Conservation (phyloP, 164 flowering plant genomes). For the Vitis vinifera region ASM3070453v1 NC_081811.1:6420001-6420500, state of each 20-base stretch:
- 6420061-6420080: background rate
- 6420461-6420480: slow-evolving; percentile 33
- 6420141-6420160: too few species aligned
- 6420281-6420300: slow-evolving; percentile 9
- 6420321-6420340: slow-evolving; percentile 38
- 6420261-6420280: slow-evolving; percentile 19
- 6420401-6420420: slow-evolving; percentile 22
- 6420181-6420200: slow-evolving; percentile 19
- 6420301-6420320: slow-evolving; percentile 33
- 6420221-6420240: slow-evolving; percentile 18
- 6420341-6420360: slow-evolving; percentile 18
- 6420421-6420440: slow-evolving; percentile 13
- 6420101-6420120: background rate
- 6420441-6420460: background rate
- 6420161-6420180: background rate
- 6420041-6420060: slow-evolving; percentile 1
- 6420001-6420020: background rate
- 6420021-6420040: background rate
- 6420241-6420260: slow-evolving; percentile 14
- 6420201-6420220: background rate
- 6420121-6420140: too few species aligned
- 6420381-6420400: slow-evolving; percentile 1
- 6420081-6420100: background rate
- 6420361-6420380: slow-evolving; percentile 18
- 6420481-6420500: slow-evolving; percentile 65